Percentiles rank a stretch among this genome's conserved stretches.
Evolutionary conservation across 2,329 filamentous ascomycete species (phyloP).

Genomic region (Cercospora sp.): DNA sequence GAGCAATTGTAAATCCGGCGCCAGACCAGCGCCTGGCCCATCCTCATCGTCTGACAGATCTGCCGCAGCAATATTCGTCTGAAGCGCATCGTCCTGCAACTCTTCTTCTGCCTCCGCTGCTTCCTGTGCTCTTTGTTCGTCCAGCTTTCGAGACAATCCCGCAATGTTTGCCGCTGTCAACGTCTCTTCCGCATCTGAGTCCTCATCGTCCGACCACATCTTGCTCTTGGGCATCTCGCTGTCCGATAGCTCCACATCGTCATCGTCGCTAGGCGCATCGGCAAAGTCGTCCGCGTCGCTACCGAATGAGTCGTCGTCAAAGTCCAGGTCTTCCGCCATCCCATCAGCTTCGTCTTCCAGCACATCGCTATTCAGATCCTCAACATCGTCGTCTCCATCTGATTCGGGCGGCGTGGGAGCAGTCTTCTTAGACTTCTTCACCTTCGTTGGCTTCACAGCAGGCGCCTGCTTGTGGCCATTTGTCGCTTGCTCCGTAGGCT

Average conservation of each 20-base stretch:
- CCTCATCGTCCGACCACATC: constrained; percentile 94
- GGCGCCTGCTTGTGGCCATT: constrained; percentile 37
- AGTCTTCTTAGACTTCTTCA: constrained; percentile 35
- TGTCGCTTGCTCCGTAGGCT: constrained; percentile 35
- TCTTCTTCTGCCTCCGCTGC: constrained; percentile 82
- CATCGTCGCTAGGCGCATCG: constrained; percentile 41
- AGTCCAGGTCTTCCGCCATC: constrained; percentile 35
- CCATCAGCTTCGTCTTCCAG: constrained; percentile 52
- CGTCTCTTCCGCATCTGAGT: constrained; percentile 83
- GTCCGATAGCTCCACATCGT: constrained; percentile 65
- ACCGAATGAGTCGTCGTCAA: constrained; percentile 37
- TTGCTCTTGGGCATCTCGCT: constrained; percentile 51
- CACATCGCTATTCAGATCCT: constrained; percentile 38
- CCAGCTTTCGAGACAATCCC: constrained; percentile 81
- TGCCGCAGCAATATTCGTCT: constrained; percentile 86
- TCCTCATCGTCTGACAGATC: constrained; percentile 64
- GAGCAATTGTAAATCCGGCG: constrained; percentile 86
- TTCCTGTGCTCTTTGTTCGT: constrained; percentile 73
- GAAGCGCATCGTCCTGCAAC: constrained; percentile 77
- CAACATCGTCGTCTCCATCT: constrained; percentile 31
- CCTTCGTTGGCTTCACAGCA: constrained; percentile 5
- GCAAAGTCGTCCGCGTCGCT: constrained; percentile 37
- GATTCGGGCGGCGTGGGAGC: constrained; percentile 40
- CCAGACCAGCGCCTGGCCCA: constrained; percentile 62
- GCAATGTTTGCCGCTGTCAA: constrained; percentile 95